Evolutionary conservation across 2,329 filamentous ascomycete species (phyloP), one percentile per base, ranked within the genome.

Genomic region (Boeremia lycopersici): DNA sequence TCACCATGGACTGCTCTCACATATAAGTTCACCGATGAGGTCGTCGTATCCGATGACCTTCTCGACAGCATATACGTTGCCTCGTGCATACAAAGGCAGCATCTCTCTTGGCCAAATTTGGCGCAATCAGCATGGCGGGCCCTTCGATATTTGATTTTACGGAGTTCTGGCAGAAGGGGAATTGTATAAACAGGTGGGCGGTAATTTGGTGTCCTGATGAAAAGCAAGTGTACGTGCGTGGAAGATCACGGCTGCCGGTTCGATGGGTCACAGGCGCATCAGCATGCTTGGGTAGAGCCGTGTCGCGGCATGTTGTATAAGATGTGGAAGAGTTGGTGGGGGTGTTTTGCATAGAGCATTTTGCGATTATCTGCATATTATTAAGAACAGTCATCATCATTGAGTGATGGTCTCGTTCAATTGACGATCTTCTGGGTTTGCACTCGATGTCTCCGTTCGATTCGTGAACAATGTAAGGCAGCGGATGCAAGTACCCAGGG

Each of bases 251-350:
- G 9, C 4, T 25, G 36, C 23, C 12, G 30, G 19, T 19, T 2
- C 17, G 19, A 15, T 19, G n/a, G 23, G 9, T 11, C 26, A 19
- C 11, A 25, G 19, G 28, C 15, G n/a, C 19, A 40, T 15, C 25
- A 26, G 23, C 25, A 13, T 31, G 25, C 45, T 35, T n/a, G 15
- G 11, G 36, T 25, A 25, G 40, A 30, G 46, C 41, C 46, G 52
- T 41, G 52, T 55, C 41, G 52, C 52, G 52, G 41, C 31, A 44
- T 41, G 6, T 46, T 55, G 52, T 30, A 49, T 55, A 19, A 4
- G 15, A 30, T 30, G 40, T 30, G 11, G 36, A 26, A 38, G 6
- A 23, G 43, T 3, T 12, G 4, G 33, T 44, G 50, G 44, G n/a
- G 44, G 38, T 31, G n/a, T 41, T 55, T 45, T 45, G 41, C 33